Conservation (phyloP, 2,329 filamentous ascomycete species). For the Zasmidium angulare region DNA sequence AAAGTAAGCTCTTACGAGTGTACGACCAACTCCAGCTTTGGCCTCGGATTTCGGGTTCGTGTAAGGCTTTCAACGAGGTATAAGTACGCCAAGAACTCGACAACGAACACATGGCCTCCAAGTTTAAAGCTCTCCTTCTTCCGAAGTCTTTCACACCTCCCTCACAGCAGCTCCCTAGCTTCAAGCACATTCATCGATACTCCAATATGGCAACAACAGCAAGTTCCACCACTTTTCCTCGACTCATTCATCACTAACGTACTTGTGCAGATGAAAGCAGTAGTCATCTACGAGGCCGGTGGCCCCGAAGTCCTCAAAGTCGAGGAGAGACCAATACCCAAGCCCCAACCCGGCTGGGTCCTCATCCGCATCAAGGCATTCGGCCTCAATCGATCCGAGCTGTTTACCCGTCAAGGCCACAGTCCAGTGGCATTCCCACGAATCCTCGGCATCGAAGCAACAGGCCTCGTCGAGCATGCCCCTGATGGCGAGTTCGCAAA, state of each 20-base stretch:
- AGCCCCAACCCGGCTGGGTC: background rate
- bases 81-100: too few relatives aligned
- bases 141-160: too few relatives aligned
- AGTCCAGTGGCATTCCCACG: background rate
- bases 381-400: slow-evolving; percentile 2
- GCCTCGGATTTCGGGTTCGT: too few relatives aligned
- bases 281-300: background rate
- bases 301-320: slow-evolving; percentile 1
- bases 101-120: too few relatives aligned
- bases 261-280: slow-evolving; percentile 1
- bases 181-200: background rate
- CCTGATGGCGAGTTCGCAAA: background rate
- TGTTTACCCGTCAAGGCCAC: slow-evolving; percentile 2
- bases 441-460: slow-evolving; percentile 1
- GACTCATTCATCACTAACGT: background rate
- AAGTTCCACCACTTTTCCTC: background rate
- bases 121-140: too few relatives aligned
- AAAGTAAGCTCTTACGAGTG: too few relatives aligned
- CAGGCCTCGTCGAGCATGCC: background rate
- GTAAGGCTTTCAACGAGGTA: too few relatives aligned
- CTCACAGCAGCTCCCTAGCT: too few relatives aligned
- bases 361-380: background rate
- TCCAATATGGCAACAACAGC: background rate
- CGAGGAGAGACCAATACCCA: background rate
- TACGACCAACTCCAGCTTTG: too few relatives aligned